Conservation (phyloP, 1,284 basidiomycete species). For the Violaceomyces palustris region DNA sequence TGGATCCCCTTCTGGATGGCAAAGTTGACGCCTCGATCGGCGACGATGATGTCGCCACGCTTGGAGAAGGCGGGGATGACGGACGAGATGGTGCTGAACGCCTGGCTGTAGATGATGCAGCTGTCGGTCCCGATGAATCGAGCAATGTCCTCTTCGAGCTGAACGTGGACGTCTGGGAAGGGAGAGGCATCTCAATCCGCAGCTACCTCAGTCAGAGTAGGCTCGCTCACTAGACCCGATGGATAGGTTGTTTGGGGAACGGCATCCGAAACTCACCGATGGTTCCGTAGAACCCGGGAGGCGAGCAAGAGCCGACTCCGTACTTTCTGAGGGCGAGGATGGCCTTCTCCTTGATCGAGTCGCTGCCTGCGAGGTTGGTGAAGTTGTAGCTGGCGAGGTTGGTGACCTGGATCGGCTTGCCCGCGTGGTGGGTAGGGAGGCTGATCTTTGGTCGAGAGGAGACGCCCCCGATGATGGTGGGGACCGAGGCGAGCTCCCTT, state of each 20-base stretch:
- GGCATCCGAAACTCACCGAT: no score
- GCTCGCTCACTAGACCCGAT: no score
- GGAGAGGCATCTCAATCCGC: no score
- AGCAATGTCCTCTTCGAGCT: conserved; percentile 81
- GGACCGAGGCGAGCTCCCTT: conserved; percentile 68
- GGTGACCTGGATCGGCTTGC: conserved; percentile 64
- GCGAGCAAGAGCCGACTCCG: conserved; percentile 91
- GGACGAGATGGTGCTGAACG: conserved; percentile 83
- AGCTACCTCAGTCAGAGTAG: conserved; percentile 1
- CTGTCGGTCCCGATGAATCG: conserved; percentile 83
- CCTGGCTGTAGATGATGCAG: conserved; percentile 89
- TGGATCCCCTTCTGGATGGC: conserved; percentile 96
- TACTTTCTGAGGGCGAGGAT: conserved; percentile 83
- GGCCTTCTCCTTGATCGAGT: conserved; percentile 77
- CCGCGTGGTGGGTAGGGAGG: conserved; percentile 62
- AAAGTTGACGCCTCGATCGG: conserved; percentile 88
- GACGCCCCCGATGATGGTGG: conserved; percentile 73
- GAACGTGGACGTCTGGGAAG: conserved; percentile 91
- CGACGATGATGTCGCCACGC: conserved; percentile 96
- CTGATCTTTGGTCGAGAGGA: conserved; percentile 70
- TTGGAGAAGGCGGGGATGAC: conserved; percentile 98
- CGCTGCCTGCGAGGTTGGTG: conserved; percentile 80
- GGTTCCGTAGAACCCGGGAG: conserved; percentile 95
- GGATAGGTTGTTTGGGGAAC: not conserved
- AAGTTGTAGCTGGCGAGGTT: conserved; percentile 94